Conservation (phyloP, 2,329 filamentous ascomycete genomes). For the Fusarium abutilonis region DNA sequence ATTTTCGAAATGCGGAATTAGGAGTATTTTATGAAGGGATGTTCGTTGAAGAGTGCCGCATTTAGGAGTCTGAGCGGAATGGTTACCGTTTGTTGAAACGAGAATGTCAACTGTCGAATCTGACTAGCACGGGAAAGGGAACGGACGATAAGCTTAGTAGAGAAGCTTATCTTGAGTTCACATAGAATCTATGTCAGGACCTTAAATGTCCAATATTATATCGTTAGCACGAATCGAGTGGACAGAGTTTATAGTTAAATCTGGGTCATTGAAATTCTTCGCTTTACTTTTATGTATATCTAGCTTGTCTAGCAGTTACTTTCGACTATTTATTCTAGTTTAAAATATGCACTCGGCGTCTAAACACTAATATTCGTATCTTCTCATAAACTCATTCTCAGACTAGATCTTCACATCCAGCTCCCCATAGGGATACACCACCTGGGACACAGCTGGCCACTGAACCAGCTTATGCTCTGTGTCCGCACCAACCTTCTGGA, state of each 20-base stretch:
- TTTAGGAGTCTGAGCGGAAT: neutral
- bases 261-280: too few relatives aligned
- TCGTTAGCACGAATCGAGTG: too few relatives aligned
- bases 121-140: neutral
- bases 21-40: neutral
- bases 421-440: conserved; percentile 14
- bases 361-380: too few relatives aligned
- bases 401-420: neutral
- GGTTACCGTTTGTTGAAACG: neutral
- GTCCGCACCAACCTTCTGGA: conserved; percentile 11
- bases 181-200: neutral
- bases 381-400: neutral
- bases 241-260: too few relatives aligned
- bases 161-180: conserved; percentile 19
- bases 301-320: too few relatives aligned
- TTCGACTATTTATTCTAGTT: too few relatives aligned
- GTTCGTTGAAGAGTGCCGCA: neutral
- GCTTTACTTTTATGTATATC: too few relatives aligned
- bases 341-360: too few relatives aligned
- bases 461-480: conserved; percentile 10
- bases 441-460: conserved; percentile 20
- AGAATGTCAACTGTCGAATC: neutral
- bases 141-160: conserved; percentile 14
- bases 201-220: too few relatives aligned
- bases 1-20: neutral